Evolutionary conservation across 495 filamentous ascomycete genomes (phyloP), one percentile per base, ranked within the genome.

Genomic region (Penicillium mononematosum): DNA sequence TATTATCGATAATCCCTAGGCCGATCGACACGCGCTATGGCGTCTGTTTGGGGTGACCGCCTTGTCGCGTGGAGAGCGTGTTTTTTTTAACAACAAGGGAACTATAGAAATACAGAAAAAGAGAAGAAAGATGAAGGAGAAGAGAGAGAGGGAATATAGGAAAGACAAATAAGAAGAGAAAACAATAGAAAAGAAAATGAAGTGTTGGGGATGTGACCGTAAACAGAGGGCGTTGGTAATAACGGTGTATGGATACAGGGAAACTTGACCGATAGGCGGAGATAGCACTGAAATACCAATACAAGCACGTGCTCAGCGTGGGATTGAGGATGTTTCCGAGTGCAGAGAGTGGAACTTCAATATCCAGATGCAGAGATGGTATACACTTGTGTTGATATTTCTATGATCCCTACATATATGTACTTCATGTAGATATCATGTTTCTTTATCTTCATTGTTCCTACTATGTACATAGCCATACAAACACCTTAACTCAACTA

Each of bases 31-130:
- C 55, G 50, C 58, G 64, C 66, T 59, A 69, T 65, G 66, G 64
- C 64, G 64, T 69, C 66, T 69, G 66, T 69, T 69, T 69, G 61
- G 63, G 60, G 60, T 65, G 61, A 69, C 66, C 66, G 66, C 66
- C 66, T 69, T 69, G 66, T 67, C 66, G 66, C 66, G 66, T 69
- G 63, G 66, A 61, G 61, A 67, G 61, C 50, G 27, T 41, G 16
- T 32, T 4, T 41, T n/a, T 22, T 41, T n/a, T 22, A 46, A 51
- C 48, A 43, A 17, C 27, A 32, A n/a, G 20, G 11, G 52, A 31
- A 45, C 36, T 8, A 27, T 3, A 48, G 46, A 56, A 9, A 29
- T 29, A 29, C 27, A 27, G 17, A 42, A 22, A 25, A 41, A 44
- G 24, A 31, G 24, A 42, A 44, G 34, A 19, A 14, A n/a, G 46